phyloP scores from a whole-genome alignment of 1,284 basidiomycete genomes.

The Malassezia psittaci region DNA sequence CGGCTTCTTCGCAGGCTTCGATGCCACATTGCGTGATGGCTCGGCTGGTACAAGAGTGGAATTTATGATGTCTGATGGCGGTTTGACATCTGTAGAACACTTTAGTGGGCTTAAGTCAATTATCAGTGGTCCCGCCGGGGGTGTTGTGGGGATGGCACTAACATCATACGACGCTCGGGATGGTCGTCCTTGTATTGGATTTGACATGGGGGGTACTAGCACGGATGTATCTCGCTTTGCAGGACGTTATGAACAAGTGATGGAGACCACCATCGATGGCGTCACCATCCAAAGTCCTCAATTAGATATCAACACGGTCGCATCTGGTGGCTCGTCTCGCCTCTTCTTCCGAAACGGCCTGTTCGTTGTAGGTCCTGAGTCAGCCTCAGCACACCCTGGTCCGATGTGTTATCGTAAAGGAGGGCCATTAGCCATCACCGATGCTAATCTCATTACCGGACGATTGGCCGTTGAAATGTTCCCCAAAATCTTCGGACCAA shows the following conservation, averaged over 20 bases:
- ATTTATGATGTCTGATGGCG: conserved; percentile 54
- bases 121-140: conserved; percentile 75
- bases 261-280: conserved; percentile 82
- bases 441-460: conserved; percentile 45
- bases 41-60: conserved; percentile 41
- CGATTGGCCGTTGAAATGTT: conserved; percentile 52
- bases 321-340: conserved; percentile 38
- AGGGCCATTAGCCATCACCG: conserved; percentile 43
- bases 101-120: conserved; percentile 83
- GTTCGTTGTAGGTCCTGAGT: conserved; percentile 43
- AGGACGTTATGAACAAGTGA: conserved; percentile 73
- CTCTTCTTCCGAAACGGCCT: conserved; percentile 45
- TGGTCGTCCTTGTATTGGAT: conserved; percentile 59
- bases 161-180: conserved; percentile 67
- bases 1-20: conserved; percentile 81
- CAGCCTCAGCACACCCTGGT: conserved; percentile 42
- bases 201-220: conserved; percentile 60
- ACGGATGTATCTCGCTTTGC: conserved; percentile 82
- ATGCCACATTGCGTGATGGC: conserved; percentile 57
- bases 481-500: conserved; percentile 76
- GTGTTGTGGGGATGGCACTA: conserved; percentile 74
- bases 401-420: conserved; percentile 46
- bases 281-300: conserved; percentile 80
- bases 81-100: conserved; percentile 69
- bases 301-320: conserved; percentile 48